Evolutionary conservation across 176 grass and related monocot genomes (phyloP), one percentile per base, ranked within the genome.

Genomic region (Aegilops speltoides): DNA sequence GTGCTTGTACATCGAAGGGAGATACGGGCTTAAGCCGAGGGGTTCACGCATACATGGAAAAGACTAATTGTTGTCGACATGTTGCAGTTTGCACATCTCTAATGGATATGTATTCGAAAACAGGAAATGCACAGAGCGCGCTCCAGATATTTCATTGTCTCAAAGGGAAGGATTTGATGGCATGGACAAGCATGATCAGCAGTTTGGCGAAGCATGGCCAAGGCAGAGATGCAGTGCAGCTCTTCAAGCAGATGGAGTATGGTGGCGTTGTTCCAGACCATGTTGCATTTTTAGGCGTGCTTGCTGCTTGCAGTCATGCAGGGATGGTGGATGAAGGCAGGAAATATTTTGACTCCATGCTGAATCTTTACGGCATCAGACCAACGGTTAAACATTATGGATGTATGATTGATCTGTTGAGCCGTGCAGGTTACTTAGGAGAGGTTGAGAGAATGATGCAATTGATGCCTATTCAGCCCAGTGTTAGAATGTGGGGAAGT

Each of bases 111-210:
- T 85, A 91, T 67, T 83, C 68, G 1, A 77, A 91, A 82, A 82
- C 38, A 6, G 89, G 85, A 52, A 57, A 91, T 48, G 63, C 63
- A 43, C 67, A 32, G 29, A 85, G 61, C 1, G 77, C 86, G 28
- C 76, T 82, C 14, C 77, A 72, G 62, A 41, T 91, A 65, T 91
- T 88, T 26, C 45, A 19, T 52, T 64, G 36, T 40, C 41, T 91
- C 23, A 3, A 84, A 12, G 28, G 48, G 16, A 81, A 73, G 85
- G 82, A 91, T 88, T 73, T 88, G 68, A 68, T 85, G 48, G 81
- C 82, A 15, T 91, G 89, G 86, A 88, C 85, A 13, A 85, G 77
- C 19, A 82, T 91, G 78, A 91, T 91, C 77, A 77, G 61, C 25
- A 70, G 86, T 25, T 62, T 85, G n/a, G 86, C 82, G 5, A 79